Evolutionary conservation across 2,329 filamentous ascomycete species (phyloP).

Genomic region (Setomelanomma holmii): DNA sequence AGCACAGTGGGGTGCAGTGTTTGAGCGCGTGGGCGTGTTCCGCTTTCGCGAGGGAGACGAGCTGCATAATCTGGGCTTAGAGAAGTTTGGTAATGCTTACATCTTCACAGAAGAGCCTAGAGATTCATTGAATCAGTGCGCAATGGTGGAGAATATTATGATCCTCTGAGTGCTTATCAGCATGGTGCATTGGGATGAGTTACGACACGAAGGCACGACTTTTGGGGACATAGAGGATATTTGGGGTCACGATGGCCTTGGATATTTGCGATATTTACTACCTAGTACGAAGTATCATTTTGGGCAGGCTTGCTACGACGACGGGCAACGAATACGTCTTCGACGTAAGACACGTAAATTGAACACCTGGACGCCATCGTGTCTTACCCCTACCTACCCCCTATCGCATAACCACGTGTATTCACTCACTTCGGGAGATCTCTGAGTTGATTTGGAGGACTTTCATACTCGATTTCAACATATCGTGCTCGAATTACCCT

Average conservation of each 20-base stretch:
- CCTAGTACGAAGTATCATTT: too few species aligned
- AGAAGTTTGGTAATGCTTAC: not conserved
- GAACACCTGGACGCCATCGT: too few species aligned
- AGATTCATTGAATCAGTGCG: too few species aligned
- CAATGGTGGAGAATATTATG: not conserved
- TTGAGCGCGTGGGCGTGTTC: not conserved
- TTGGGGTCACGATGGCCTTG: not conserved
- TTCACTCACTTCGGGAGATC: too few species aligned
- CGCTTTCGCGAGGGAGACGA: not conserved
- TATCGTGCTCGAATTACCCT: too few species aligned
- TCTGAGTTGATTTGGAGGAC: too few species aligned
- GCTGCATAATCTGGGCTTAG: not conserved
- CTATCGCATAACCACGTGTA: too few species aligned
- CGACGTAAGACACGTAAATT: not conserved
- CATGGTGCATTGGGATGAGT: not conserved
- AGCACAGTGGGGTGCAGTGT: not conserved
- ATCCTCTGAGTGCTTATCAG: not conserved
- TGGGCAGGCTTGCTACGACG: not conserved
- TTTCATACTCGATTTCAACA: too few species aligned
- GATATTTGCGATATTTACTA: too few species aligned
- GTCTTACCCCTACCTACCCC: too few species aligned
- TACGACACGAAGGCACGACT: not conserved
- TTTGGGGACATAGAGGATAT: not conserved
- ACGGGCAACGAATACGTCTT: not conserved
- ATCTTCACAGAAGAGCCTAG: not conserved